Conservation (phyloP, 1,284 basidiomycete species). For the Apiotrichum veenhuisii region DNA sequence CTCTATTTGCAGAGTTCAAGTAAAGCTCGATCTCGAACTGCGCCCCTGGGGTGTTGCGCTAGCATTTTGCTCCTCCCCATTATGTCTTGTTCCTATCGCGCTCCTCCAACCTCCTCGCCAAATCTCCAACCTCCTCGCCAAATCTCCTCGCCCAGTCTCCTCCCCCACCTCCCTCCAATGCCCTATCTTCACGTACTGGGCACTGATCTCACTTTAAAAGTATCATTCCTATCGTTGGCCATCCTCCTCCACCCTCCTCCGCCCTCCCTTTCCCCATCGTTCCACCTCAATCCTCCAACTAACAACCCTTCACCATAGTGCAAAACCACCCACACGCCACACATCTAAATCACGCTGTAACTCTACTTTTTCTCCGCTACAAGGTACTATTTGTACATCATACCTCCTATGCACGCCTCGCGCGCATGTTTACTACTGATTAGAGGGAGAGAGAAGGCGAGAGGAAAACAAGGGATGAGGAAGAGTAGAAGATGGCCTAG, state of each 20-base stretch:
- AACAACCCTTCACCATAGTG: not conserved
- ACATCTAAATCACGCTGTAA: not conserved
- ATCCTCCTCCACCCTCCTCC: too few relatives aligned
- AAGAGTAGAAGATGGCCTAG: too few relatives aligned
- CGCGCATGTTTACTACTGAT: not conserved
- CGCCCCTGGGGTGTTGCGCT: not conserved
- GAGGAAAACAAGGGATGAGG: not conserved
- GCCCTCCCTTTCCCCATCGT: too few relatives aligned
- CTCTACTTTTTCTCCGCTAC: not conserved
- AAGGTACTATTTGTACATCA: constrained; percentile 5
- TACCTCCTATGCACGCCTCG: constrained; percentile 2
- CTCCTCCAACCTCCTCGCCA: too few relatives aligned
- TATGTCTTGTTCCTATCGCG: too few relatives aligned
- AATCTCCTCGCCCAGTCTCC: not conserved
- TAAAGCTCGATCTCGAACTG: constrained; percentile 3
- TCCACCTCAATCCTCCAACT: too few relatives aligned
- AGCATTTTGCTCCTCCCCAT: not conserved
- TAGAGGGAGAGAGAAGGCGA: not conserved
- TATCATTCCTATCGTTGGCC: too few relatives aligned
- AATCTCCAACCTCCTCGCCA: too few relatives aligned
- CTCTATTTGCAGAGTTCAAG: constrained; percentile 34
- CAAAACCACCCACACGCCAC: not conserved
- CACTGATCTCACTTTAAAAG: too few relatives aligned
- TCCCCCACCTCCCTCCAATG: too few relatives aligned
- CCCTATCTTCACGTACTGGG: too few relatives aligned